Percentiles rank a stretch among this genome's conserved stretches.
phyloP scores from a whole-genome alignment of 148 eudicot genomes.

The Amaranthus cruentus region DNA sequence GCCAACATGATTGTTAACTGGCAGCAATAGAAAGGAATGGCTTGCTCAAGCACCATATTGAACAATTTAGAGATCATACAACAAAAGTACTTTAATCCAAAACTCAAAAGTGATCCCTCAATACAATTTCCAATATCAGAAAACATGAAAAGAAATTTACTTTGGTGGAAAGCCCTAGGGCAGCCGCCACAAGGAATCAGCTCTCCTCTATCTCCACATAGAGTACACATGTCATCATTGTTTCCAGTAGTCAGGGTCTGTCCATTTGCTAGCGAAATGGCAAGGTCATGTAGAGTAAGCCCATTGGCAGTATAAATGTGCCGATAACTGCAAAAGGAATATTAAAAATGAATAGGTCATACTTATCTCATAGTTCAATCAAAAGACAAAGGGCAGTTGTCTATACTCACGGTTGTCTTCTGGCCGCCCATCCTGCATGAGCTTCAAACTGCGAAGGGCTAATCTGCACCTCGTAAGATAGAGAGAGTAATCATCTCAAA shows the following conservation, averaged over 20 bases:
- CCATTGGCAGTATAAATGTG: conserved; percentile 76
- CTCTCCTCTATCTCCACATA: conserved; percentile 88
- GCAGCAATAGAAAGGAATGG: neutral
- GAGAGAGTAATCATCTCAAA: conserved; percentile 15
- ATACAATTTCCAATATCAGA: neutral
- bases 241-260: conserved; percentile 56
- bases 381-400: neutral
- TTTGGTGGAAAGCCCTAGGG: conserved; percentile 52
- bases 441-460: conserved; percentile 96
- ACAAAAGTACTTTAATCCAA: neutral
- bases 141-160: conserved; percentile 20
- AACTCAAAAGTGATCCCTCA: neutral
- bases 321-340: conserved; percentile 53
- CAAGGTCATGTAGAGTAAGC: conserved; percentile 82
- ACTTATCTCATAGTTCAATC: neutral
- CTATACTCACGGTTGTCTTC: conserved; percentile 91
- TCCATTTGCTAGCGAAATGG: conserved; percentile 71
- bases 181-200: conserved; percentile 72
- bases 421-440: conserved; percentile 97
- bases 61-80: neutral
- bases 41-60: neutral
- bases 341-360: conserved; percentile 1
- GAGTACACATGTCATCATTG: conserved; percentile 92
- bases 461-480: conserved; percentile 45
- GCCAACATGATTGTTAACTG: neutral